Conservation (phyloP, 805 yeast genomes). For the Candida glaebosa region DNA sequence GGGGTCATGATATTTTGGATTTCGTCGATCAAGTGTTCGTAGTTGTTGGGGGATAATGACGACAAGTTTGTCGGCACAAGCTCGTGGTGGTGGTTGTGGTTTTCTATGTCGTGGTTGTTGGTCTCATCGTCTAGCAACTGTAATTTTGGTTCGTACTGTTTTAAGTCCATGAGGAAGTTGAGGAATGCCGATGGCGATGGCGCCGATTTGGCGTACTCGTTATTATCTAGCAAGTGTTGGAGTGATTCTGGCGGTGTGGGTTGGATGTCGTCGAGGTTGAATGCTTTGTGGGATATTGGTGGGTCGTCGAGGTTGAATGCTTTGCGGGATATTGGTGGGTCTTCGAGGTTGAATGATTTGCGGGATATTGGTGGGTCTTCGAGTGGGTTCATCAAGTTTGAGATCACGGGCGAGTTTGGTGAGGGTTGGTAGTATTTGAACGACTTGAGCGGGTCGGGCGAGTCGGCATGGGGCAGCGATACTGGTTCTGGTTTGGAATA, state of each 20-base stretch:
- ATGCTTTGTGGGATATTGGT: background rate
- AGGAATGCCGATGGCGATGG: constrained; percentile 23
- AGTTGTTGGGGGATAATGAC: constrained; percentile 3
- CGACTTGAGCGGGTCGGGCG: constrained; percentile 4
- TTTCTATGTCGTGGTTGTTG: constrained; percentile 5
- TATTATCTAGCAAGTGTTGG: constrained; percentile 15
- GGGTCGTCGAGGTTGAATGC: background rate
- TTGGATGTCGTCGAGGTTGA: background rate
- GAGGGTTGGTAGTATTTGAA: constrained; percentile 1
- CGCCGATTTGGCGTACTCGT: constrained; percentile 14
- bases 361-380: background rate
- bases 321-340: background rate
- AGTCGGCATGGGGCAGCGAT: background rate
- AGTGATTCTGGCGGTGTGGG: constrained; percentile 22
- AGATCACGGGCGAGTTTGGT: constrained; percentile 11
- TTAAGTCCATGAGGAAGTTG: constrained; percentile 22
- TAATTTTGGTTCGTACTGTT: constrained; percentile 8
- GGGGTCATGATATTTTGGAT: constrained; percentile 22
- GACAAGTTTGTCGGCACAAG: constrained; percentile 4
- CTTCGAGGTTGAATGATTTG: background rate
- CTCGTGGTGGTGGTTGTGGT: background rate
- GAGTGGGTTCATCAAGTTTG: constrained; percentile 10
- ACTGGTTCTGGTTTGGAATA: background rate
- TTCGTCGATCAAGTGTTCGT: constrained; percentile 11
- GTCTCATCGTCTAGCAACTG: constrained; percentile 5